phyloP scores from a whole-genome alignment of 2,329 filamentous ascomycete genomes.

The Drechslerella dactyloides region DNA sequence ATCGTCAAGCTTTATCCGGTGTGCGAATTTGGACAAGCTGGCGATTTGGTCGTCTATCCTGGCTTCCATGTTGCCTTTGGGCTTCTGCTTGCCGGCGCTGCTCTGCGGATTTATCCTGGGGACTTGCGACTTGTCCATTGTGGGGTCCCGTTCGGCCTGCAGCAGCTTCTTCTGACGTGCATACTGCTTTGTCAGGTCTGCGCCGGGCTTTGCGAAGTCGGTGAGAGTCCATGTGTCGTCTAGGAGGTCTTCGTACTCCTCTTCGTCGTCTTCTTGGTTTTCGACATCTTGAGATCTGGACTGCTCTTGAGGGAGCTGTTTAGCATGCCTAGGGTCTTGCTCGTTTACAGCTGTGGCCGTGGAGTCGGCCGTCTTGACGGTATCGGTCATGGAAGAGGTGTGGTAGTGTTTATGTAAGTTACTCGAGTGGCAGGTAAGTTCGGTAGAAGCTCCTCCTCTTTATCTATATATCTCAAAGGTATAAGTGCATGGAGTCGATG shows the following conservation, averaged over 20 bases:
- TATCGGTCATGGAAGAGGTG: neutral
- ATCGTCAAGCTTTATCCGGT: constrained; percentile 80
- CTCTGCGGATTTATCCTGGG: constrained; percentile 75
- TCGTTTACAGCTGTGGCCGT: constrained; percentile 1
- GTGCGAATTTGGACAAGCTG: constrained; percentile 81
- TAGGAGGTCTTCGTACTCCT: constrained; percentile 59
- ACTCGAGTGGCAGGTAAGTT: constrained; percentile 3
- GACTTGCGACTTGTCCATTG: constrained; percentile 62
- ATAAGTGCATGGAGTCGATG: neutral
- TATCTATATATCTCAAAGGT: no score
- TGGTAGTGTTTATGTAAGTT: neutral
- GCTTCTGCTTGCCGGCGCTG: constrained; percentile 61
- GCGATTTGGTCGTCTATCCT: constrained; percentile 87
- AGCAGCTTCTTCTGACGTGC: constrained; percentile 79
- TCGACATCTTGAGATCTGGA: constrained; percentile 12
- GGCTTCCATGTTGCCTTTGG: constrained; percentile 77
- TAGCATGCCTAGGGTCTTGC: neutral
- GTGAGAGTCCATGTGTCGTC: constrained; percentile 62
- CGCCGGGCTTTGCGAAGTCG: constrained; percentile 58
- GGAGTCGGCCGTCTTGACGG: neutral
- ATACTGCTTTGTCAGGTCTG: constrained; percentile 83
- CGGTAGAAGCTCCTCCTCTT: neutral
- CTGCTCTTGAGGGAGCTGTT: constrained; percentile 4
- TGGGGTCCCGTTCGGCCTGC: constrained; percentile 61
- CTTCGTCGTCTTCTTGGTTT: constrained; percentile 61